A percentile compares a stretch with the other conserved stretches of the same genome.
Conservation (phyloP, 2,329 filamentous ascomycete species). For the Diaporthe batatas region DNA sequence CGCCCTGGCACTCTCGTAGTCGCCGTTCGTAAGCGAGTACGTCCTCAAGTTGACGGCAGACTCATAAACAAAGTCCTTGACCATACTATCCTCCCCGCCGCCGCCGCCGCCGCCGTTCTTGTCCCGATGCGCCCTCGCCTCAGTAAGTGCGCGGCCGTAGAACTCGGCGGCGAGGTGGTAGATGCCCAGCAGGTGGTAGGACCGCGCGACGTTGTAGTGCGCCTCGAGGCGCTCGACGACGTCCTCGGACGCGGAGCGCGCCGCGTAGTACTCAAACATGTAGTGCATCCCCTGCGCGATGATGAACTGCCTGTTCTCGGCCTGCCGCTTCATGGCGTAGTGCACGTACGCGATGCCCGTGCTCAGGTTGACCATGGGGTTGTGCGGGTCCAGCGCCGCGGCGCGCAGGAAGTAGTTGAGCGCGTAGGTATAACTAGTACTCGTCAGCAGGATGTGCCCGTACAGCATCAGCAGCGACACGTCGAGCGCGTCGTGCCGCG, state of each 20-base stretch:
- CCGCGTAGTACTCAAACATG: constrained; percentile 78
- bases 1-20: constrained; percentile 69
- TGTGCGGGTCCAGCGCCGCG: constrained; percentile 79
- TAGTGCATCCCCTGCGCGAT: constrained; percentile 89
- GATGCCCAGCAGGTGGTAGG: constrained; percentile 82
- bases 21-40: constrained; percentile 75
- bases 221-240: constrained; percentile 76
- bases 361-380: constrained; percentile 83
- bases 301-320: constrained; percentile 89
- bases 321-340: constrained; percentile 88
- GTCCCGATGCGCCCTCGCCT: constrained; percentile 47
- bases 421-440: constrained; percentile 87
- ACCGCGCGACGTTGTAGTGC: constrained; percentile 83
- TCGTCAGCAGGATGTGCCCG: constrained; percentile 88
- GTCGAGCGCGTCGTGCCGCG: constrained; percentile 66
- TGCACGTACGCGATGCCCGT: constrained; percentile 90
- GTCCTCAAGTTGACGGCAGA: constrained; percentile 81
- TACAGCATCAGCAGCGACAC: constrained; percentile 88
- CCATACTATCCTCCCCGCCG: constrained; percentile 37
- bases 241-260: constrained; percentile 57
- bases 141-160: constrained; percentile 69
- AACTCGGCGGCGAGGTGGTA: constrained; percentile 78
- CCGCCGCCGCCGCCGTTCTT: constrained; percentile 4
- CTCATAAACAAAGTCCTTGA: constrained; percentile 75
- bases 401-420: constrained; percentile 85